A percentile compares a stretch with the other conserved stretches of the same genome.
phyloP scores from a whole-genome alignment of 2,329 filamentous ascomycete genomes.

The Coniochaeta sp. region DNA sequence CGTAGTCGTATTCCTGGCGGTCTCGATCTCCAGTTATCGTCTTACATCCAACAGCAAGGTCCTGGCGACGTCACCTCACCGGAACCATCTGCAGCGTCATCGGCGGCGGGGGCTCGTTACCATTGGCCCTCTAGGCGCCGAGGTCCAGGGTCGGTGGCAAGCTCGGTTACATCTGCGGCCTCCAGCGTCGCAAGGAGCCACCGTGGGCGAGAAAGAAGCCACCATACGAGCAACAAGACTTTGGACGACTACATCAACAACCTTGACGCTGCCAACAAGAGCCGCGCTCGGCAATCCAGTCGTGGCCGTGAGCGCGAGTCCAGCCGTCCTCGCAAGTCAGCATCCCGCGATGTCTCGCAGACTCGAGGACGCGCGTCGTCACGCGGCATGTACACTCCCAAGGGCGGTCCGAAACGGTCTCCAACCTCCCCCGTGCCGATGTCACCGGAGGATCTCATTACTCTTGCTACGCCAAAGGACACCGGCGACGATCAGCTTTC shows the following conservation, averaged over 20 bases:
- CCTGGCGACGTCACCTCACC: conserved; percentile 46
- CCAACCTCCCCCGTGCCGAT: conserved; percentile 90
- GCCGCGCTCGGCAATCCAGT: conserved; percentile 43
- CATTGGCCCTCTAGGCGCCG: conserved; percentile 48
- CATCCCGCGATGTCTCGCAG: conserved; percentile 55
- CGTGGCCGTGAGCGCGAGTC: conserved; percentile 33
- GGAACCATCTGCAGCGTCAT: conserved; percentile 46
- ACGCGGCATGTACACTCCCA: conserved; percentile 52
- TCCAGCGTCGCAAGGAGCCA: conserved; percentile 44
- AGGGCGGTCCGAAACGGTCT: conserved; percentile 66
- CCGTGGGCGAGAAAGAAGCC: conserved; percentile 31
- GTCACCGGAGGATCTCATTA: conserved; percentile 79
- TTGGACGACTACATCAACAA: conserved; percentile 83
- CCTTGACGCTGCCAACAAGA: conserved; percentile 63
- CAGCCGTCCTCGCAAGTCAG: conserved; percentile 40
- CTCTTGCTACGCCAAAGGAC: conserved; percentile 42
- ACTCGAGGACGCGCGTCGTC: conserved; percentile 61
- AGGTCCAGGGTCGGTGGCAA: conserved; percentile 47
- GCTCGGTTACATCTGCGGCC: conserved; percentile 46
- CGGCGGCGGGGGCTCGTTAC: conserved; percentile 32
- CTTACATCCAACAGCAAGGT: conserved; percentile 41
- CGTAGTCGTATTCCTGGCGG: conserved; percentile 72
- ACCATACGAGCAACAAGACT: conserved; percentile 50
- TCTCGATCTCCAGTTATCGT: conserved; percentile 55
- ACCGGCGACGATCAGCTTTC: conserved; percentile 14